Conservation (phyloP, 73 alveolate species). For the Paramecium pentaurelia region DNA sequence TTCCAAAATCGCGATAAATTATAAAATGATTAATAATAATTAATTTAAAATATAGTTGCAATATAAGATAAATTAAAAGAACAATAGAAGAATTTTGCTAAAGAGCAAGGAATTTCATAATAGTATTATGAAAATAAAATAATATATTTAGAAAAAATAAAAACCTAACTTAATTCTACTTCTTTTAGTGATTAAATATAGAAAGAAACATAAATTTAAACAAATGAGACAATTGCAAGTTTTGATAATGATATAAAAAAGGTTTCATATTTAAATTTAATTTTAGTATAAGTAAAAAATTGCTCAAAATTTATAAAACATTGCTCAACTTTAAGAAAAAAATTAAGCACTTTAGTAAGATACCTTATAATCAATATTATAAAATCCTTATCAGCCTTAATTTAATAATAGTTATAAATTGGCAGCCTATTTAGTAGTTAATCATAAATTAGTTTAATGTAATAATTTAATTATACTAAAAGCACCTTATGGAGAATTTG, state of each 20-base stretch:
- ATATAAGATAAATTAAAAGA: neutral
- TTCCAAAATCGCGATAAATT: neutral
- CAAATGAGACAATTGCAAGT: neutral
- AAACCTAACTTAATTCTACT: neutral
- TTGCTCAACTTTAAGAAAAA: too few relatives aligned
- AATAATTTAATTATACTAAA: neutral
- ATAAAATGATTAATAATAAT: neutral
- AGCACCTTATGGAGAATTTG: neutral
- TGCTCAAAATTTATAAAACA: neutral
- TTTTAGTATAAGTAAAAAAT: neutral
- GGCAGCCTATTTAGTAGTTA: neutral
- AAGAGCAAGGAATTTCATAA: neutral
- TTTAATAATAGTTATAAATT: neutral
- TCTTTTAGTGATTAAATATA: neutral
- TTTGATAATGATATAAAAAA: neutral
- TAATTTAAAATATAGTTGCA: neutral
- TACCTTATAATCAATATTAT: neutral
- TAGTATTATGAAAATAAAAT: neutral
- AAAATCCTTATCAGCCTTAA: neutral
- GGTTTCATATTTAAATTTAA: neutral
- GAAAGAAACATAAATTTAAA: neutral
- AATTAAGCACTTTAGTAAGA: too few relatives aligned
- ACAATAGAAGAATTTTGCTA: neutral
- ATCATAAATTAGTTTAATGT: neutral
- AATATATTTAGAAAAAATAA: neutral